Evolutionary conservation across 1,139 yeast genomes (phyloP).

Genomic region (Blastobotrys malaysiensis): DNA sequence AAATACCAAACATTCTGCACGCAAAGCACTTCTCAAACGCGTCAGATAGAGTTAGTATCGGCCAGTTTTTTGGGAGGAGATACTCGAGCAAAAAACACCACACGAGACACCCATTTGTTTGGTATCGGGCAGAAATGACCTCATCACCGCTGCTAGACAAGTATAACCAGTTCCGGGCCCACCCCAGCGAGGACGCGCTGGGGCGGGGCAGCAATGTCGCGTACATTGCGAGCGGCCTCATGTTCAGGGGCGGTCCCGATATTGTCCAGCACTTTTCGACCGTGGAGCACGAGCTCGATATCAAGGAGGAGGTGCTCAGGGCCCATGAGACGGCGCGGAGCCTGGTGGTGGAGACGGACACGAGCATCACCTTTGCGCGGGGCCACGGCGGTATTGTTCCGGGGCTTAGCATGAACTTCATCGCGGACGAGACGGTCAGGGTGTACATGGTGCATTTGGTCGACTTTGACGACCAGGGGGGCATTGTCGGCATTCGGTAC

Average conservation of each 20-base stretch:
- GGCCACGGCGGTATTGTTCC: conserved; percentile 28
- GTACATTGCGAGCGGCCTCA: conserved; percentile 24
- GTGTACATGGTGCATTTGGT: conserved; percentile 26
- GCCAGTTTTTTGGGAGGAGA: neutral
- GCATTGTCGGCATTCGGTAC: conserved; percentile 20
- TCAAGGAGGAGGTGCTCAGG: conserved; percentile 18
- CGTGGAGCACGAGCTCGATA: conserved; percentile 18
- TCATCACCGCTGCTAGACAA: conserved; percentile 4
- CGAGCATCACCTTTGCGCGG: conserved; percentile 23
- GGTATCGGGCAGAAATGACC: too few species aligned
- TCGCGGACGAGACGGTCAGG: conserved; percentile 25
- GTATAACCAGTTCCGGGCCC: conserved; percentile 16
- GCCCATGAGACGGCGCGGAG: conserved; percentile 17
- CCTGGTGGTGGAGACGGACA: conserved; percentile 25
- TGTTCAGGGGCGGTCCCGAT: conserved; percentile 16
- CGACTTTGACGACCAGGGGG: conserved; percentile 15
- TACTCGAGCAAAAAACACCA: neutral
- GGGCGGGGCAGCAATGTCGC: conserved; percentile 16
- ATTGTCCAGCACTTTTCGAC: conserved; percentile 21
- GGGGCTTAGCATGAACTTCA: conserved; percentile 27
- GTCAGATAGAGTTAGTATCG: neutral
- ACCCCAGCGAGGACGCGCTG: conserved; percentile 17
- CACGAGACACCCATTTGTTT: too few species aligned
- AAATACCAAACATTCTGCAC: neutral
- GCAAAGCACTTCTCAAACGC: neutral